A percentile compares a stretch with the other conserved stretches of the same genome.
Evolutionary conservation across 2,329 filamentous ascomycete genomes (phyloP).

Genomic region (Aspergillus unguis): DNA sequence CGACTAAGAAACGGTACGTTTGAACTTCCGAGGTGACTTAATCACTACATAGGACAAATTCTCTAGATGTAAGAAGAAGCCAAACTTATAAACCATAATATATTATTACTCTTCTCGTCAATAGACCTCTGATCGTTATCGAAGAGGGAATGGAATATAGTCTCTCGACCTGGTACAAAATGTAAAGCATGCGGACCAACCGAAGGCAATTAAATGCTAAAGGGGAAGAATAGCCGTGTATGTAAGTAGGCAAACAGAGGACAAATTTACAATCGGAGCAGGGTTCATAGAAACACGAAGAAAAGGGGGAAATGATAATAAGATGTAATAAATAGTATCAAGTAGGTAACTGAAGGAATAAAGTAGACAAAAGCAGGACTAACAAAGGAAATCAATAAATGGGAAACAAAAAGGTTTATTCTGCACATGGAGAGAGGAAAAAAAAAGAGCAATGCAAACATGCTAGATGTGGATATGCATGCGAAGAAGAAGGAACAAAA

Average conservation of each 20-base stretch:
- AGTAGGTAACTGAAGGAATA: neutral
- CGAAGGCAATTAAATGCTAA: conserved; percentile 4
- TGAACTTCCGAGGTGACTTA: no score
- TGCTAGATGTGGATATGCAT: conserved; percentile 36
- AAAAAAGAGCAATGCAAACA: conserved; percentile 24
- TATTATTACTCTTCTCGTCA: no score
- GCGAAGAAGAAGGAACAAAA: conserved; percentile 15
- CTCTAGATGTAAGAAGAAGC: no score
- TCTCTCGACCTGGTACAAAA: conserved; percentile 6
- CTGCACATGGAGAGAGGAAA: conserved; percentile 2
- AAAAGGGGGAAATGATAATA: conserved; percentile 11
- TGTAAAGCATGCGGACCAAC: neutral
- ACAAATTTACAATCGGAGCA: conserved; percentile 13
- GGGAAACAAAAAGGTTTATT: conserved; percentile 18
- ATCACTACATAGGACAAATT: no score
- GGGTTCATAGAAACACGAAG: conserved; percentile 11
- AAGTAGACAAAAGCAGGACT: conserved; percentile 15
- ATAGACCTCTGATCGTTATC: no score
- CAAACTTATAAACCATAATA: no score
- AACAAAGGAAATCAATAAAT: conserved; percentile 21
- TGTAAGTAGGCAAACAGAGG: neutral
- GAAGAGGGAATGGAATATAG: no score
- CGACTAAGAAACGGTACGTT: no score
- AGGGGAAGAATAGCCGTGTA: conserved; percentile 5
- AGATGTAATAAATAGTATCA: neutral